These are phyloP conservation scores for Peterozyma toletana DNA, from an alignment of 805 yeast species.

Conservation along the genomic window DNA sequence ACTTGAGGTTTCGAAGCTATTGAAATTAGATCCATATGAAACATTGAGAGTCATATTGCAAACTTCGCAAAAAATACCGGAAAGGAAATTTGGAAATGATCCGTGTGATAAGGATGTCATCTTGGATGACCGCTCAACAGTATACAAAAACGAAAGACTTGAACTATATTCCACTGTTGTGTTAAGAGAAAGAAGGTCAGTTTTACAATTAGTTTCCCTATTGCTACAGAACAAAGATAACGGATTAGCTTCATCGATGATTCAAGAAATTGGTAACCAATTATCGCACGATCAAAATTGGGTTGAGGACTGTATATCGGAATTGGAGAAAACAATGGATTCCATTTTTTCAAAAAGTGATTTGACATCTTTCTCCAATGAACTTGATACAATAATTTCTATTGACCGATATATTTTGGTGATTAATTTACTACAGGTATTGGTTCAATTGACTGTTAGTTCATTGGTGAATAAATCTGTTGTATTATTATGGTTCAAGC, in stretches of 20 bases:
- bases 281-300: slow-evolving; percentile 13
- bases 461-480: slow-evolving; percentile 20
- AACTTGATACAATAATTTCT: not conserved
- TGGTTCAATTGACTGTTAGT: slow-evolving; percentile 18
- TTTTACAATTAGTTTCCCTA: slow-evolving; percentile 34
- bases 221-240: slow-evolving; percentile 23
- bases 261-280: slow-evolving; percentile 31
- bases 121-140: slow-evolving; percentile 11
- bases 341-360: not conserved
- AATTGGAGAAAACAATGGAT: not conserved
- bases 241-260: slow-evolving; percentile 15
- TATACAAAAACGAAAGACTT: slow-evolving; percentile 26
- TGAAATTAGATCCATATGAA: slow-evolving; percentile 36
- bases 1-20: slow-evolving; percentile 25
- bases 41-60: slow-evolving; percentile 40
- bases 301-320: not conserved
- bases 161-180: slow-evolving; percentile 29
- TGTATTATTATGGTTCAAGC: slow-evolving; percentile 47
- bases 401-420: slow-evolving; percentile 5
- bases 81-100: slow-evolving; percentile 12
- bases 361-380: not conserved
- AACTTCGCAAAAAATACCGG: slow-evolving; percentile 29
- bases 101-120: slow-evolving; percentile 2
- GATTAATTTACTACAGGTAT: slow-evolving; percentile 11
- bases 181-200: slow-evolving; percentile 43